Evolutionary conservation across 371 early-diverging fungal genomes (phyloP), one percentile per base, ranked within the genome.

Genomic region (Caulochytrium protostelioides): DNA sequence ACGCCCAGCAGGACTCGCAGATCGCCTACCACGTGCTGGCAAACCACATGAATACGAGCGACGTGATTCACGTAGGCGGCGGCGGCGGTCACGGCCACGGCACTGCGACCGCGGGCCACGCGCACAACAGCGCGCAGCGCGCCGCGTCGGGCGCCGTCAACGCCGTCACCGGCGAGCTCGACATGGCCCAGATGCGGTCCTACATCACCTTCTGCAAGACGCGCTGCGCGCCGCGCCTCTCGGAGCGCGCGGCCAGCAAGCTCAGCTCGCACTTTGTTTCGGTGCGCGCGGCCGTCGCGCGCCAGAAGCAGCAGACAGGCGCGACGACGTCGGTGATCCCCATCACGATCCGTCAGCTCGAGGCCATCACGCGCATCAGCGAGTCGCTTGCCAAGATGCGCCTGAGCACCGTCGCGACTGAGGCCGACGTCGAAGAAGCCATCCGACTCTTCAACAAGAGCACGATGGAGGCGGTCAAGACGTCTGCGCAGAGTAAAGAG

Each of bases 281-380:
- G 30, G 82, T 97, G 43, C 72, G 99, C 23, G 65, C 75, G 46
- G 74, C 83, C 41, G n/a, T n/a, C n/a, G 81, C 95, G 22, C 75
- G 78, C 36, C 65, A 70, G 24, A 50, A 79, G 30, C 87, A 87
- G 53, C 63, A 68, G 40, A 72, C 76, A 41, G 68, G 59, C 18
- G 55, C 70, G 18, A 66, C 68, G 35, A 66, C 83, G 43, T 77
- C 82, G 2, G 68, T 85, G 20, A 90, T 99, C 38, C 99, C 99
- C 2, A 98, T 99, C 46, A 99, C 99, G 4, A 76, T 99, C 42
- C 75, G 90, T 55, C 99, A 99, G 61, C 61, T 99, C 39, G 99
- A 99, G 59, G 97, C 98, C 35, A 87, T 99, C 44, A 78, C 97
- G 31, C 85, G 99, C 53, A 79, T 98, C 31, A 78, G 97, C n/a